phyloP scores from a whole-genome alignment of 345 rosid genomes.

The Physaria fendleri region DNA sequence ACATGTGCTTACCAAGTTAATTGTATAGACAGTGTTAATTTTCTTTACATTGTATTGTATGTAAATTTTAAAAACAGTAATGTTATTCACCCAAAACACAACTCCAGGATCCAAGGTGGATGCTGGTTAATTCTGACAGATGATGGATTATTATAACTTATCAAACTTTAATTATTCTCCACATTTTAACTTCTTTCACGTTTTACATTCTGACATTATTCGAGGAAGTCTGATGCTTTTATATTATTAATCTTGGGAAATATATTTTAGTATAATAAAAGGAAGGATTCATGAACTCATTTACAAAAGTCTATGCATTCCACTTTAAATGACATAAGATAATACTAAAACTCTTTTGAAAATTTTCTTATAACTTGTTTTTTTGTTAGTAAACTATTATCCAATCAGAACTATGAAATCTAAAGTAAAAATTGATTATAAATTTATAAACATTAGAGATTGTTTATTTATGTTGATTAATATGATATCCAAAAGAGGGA shows the following conservation, averaged over 20 bases:
- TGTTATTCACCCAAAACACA: slow-evolving; percentile 21
- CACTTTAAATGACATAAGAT: background rate
- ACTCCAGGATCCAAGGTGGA: slow-evolving; percentile 23
- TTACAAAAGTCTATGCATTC: background rate
- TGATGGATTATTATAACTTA: slow-evolving; percentile 6
- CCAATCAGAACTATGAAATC: background rate
- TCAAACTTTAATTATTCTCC: slow-evolving; percentile 4
- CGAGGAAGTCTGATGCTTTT: slow-evolving; percentile 20
- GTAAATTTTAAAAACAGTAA: background rate
- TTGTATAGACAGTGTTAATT: background rate
- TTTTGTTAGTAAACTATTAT: background rate
- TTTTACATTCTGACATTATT: slow-evolving; percentile 30
- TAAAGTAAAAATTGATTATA: background rate
- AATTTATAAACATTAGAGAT: background rate
- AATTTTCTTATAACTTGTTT: background rate
- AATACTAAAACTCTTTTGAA: background rate
- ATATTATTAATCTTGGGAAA: no score
- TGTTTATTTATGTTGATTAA: background rate
- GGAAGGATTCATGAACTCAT: background rate
- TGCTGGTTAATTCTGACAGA: slow-evolving; percentile 9
- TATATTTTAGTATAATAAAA: no score
- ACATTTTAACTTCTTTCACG: slow-evolving; percentile 14
- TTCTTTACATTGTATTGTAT: background rate
- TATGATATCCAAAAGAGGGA: background rate
- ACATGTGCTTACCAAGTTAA: background rate